Evolutionary conservation across 305 asterid species (phyloP).

Genomic region (Plantago coronopus): DNA sequence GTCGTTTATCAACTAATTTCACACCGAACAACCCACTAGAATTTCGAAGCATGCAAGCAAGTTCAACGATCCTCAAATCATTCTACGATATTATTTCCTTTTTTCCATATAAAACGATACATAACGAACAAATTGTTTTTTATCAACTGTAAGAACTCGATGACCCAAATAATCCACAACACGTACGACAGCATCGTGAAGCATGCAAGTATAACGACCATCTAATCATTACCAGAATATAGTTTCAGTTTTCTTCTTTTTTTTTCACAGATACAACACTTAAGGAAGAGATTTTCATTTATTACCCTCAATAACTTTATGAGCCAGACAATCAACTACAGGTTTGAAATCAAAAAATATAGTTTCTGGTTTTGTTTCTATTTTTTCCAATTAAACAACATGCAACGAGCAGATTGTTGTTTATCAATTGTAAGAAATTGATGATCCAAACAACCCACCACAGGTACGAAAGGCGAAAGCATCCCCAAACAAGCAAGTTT

Average conservation of each 20-base stretch:
- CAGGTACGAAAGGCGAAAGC: neutral
- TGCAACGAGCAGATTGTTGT: conserved; percentile 8
- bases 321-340: too few relatives aligned
- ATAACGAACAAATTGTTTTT: too few relatives aligned
- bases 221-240: neutral
- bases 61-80: neutral
- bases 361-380: neutral
- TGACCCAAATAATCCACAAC: too few relatives aligned
- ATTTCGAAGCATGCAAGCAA: too few relatives aligned
- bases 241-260: neutral
- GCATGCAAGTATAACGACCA: neutral
- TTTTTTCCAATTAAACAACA: conserved; percentile 4
- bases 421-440: neutral
- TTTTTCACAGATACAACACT: conserved; percentile 6
- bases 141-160: too few relatives aligned
- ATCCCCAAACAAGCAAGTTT: neutral
- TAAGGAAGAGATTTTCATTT: neutral
- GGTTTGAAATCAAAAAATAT: neutral
- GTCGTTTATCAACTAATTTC: conserved; percentile 1
- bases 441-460: neutral
- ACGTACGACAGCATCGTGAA: too few relatives aligned
- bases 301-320: neutral
- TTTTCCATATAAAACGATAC: too few relatives aligned
- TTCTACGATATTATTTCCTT: too few relatives aligned
- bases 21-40: too few relatives aligned